These are phyloP conservation scores for Ocimum tenuiflorum DNA, from an alignment of 257 asterid genomes.

Conservation along the genomic window DNA sequence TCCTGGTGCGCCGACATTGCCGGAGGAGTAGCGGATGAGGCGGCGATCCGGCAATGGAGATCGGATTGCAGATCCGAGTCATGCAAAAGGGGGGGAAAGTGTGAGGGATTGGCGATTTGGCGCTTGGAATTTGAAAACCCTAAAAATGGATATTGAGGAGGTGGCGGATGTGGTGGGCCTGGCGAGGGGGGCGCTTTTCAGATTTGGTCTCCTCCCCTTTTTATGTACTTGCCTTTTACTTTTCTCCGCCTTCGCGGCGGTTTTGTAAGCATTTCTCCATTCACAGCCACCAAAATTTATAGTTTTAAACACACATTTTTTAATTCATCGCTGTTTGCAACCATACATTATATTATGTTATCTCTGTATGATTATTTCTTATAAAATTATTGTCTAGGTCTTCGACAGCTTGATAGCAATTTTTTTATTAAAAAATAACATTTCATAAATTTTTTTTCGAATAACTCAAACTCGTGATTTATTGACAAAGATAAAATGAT, in stretches of 20 bases:
- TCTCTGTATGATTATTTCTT: too few species aligned
- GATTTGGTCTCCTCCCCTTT: conserved; percentile 9
- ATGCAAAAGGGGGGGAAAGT: conserved; percentile 26
- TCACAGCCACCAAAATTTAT: too few species aligned
- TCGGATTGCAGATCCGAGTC: conserved; percentile 43
- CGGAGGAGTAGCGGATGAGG: conserved; percentile 38
- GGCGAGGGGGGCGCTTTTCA: conserved; percentile 31
- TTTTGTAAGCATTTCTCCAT: not conserved
- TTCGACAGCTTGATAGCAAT: too few species aligned
- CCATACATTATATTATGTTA: too few species aligned
- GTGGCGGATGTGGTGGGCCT: conserved; percentile 45
- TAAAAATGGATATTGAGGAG: conserved; percentile 38
- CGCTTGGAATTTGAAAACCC: conserved; percentile 53
- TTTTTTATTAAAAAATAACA: too few species aligned
- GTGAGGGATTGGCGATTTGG: conserved; percentile 31
- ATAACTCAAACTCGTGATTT: too few species aligned
- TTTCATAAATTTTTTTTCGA: too few species aligned
- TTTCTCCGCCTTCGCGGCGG: conserved; percentile 30
- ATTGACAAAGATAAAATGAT: too few species aligned
- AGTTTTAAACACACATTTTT: too few species aligned
- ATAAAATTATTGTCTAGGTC: too few species aligned
- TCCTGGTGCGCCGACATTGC: conserved; percentile 60
- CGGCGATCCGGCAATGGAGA: conserved; percentile 59
- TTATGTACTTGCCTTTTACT: conserved; percentile 10
- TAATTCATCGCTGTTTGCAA: too few species aligned